Base-by-base conservation (phyloP, 2,329 filamentous ascomycete species). In the Rutstroemia sydowiana region DNA sequence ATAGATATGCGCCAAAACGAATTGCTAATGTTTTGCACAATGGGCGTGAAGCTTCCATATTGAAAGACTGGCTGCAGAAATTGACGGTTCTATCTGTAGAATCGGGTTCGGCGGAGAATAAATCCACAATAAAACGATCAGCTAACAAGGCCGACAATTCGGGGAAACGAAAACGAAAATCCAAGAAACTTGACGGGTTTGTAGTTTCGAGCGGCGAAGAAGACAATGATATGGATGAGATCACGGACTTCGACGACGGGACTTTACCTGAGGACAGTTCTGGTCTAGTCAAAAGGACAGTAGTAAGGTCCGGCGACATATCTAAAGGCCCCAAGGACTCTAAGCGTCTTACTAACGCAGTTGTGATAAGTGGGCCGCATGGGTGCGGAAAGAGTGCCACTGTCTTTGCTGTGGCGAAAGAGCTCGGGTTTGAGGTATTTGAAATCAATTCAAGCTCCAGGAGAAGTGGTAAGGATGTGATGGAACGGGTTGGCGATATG, bases 401-500 rank as follows among this genome's bases (percentile, higher is more conserved):
- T 1, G 86, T 96, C 0, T 91, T 95, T 67, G 93, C 93, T 3
- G 86, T 91, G 39, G 92, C 93, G 4, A 92, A 88, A 63, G 92
- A 98, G 69, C 75, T 97, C 14, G 89, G 81, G 1, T 97, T 95
- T 63, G 91, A 95, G 63, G 79, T 98, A 1, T 98, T 98, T 59
- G 93, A 98, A 68, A 90, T 98, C 65, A 95, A 95, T 63, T 73
- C 92, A 0, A 82, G 88, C 55, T 88, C 81, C 59, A 82, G 91
- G 46, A 78, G 93, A 56, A 95, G 82, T 63, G 92, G 91, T 30
- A 93, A 85, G 66, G 93, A 98, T 62, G 83, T 98, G 44, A 67
- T 95, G 31, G 93, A 98, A 62, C 88, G 81, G 60, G 88, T 98
- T 41, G 95, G 93, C 37, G 90, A 98, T 68, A 97, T 98, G 92